These are phyloP conservation scores for Eleusine coracana DNA, from an alignment of 176 grass and related monocot genomes.

Conservation along the genomic window DNA sequence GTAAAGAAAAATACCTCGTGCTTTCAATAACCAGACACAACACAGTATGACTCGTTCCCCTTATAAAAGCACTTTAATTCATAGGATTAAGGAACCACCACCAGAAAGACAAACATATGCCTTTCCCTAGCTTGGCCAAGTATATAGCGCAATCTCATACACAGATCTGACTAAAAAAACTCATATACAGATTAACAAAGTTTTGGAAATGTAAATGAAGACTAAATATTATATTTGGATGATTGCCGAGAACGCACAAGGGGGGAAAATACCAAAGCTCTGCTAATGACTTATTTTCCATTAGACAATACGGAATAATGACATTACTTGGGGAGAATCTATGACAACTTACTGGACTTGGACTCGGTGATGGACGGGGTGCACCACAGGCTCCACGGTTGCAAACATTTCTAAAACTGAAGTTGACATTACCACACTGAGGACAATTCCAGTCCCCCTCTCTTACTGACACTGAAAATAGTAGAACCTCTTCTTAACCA, in stretches of 20 bases:
- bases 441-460: slow-evolving; percentile 95
- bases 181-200: slow-evolving; percentile 7
- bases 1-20: not conserved
- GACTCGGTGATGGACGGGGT: slow-evolving; percentile 79
- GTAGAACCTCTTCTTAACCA: slow-evolving; percentile 47
- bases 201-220: not conserved
- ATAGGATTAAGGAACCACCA: not conserved
- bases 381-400: slow-evolving; percentile 90
- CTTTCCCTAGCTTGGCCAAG: not conserved
- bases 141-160: not conserved
- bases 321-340: slow-evolving; percentile 54
- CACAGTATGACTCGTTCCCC: not conserved
- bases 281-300: slow-evolving; percentile 1
- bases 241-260: not conserved
- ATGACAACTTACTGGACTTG: slow-evolving; percentile 78
- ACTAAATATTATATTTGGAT: not conserved
- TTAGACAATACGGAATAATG: slow-evolving; percentile 43
- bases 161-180: no score
- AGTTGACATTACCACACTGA: slow-evolving; percentile 98
- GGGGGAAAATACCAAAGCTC: not conserved
- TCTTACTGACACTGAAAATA: slow-evolving; percentile 73
- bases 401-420: slow-evolving; percentile 96
- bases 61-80: not conserved
- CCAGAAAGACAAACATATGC: not conserved
- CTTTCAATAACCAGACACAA: not conserved